Evolutionary conservation across 768 basidiomycete genomes (phyloP), one percentile per base, ranked within the genome.

Genomic region (Lyophyllum semitale): DNA sequence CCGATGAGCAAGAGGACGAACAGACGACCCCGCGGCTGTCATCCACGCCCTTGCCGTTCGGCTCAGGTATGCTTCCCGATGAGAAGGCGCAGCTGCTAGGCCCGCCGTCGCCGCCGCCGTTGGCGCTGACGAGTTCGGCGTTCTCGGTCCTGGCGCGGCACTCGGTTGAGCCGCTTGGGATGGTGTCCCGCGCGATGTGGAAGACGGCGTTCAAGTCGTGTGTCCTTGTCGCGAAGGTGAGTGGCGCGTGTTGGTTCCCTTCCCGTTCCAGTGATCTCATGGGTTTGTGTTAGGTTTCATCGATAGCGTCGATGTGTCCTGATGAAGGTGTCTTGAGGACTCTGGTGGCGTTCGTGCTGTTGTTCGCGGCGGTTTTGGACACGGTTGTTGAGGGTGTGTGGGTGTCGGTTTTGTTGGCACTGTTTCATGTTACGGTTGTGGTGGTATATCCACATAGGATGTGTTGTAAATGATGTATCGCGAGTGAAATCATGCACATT

Each of bases 181-280:
- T n/a, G 33, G 29, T 55, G 12, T 22, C 50, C 22, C 43, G 42
- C n/a, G 55, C 20, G 18, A 47, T 51, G 37, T 60, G 54, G 66
- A 57, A 54, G 47, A 61, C 62, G 49, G 48, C 58, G 11, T 27
- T 64, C 33, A 70, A 71, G 57, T 67, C 68, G 18, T 66, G 62
- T 44, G 56, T 72, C 8, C 59, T 72, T 33, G 55, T 66, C 22
- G 50, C 59, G 29, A 72, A 72, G 63, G 71, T 69, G 41, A 8
- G 57, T 54, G 15, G 15, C 15, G 25, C 2, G 15, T 44, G 13
- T 26, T 25, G n/a, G 15, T 8, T 7, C 6, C 6, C 17, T 18
- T 22, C 3, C 20, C 20, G 7, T 8, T 22, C 8, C 20, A 18
- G 35, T 23, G 4, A 25, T 35, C n/a, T 12, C n/a, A 23, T 17